Percentiles rank a stretch among this genome's conserved stretches.
These are phyloP conservation scores for Paramecium octaurelia DNA, from an alignment of 73 alveolate species.

Conservation along the genomic window DNA sequence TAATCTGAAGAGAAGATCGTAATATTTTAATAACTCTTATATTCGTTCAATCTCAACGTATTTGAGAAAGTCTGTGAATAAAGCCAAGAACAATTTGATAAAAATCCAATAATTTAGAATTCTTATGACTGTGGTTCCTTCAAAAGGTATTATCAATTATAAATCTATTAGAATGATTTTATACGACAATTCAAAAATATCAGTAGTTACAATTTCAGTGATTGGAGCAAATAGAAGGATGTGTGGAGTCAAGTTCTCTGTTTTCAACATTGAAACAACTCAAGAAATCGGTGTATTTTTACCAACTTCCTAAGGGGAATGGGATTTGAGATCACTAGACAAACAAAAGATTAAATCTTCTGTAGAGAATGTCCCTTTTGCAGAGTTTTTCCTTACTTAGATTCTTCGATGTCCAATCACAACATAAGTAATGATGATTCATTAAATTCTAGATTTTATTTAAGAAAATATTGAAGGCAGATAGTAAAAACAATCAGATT, in stretches of 20 bases:
- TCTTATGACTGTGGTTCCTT: slow-evolving; percentile 35
- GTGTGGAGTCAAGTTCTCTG: slow-evolving; percentile 36
- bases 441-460: neutral
- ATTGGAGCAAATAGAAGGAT: slow-evolving; percentile 44
- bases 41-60: slow-evolving; percentile 32
- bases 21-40: neutral
- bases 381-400: slow-evolving; percentile 8
- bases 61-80: slow-evolving; percentile 30
- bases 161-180: neutral
- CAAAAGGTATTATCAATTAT: neutral
- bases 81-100: neutral
- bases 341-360: slow-evolving; percentile 7
- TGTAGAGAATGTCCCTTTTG: slow-evolving; percentile 38
- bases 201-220: neutral
- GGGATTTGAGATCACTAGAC: slow-evolving; percentile 41
- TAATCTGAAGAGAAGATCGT: neutral
- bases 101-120: slow-evolving; percentile 24
- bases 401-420: neutral
- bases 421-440: neutral
- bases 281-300: slow-evolving; percentile 3
- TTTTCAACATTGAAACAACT: neutral
- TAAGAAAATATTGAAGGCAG: neutral
- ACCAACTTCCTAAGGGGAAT: slow-evolving; percentile 24
- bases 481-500: neutral
- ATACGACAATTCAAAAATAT: neutral